These are phyloP conservation scores for Hirsutella minnesotensis DNA, from an alignment of 2,329 filamentous ascomycete species.

Conservation along the genomic window DNA sequence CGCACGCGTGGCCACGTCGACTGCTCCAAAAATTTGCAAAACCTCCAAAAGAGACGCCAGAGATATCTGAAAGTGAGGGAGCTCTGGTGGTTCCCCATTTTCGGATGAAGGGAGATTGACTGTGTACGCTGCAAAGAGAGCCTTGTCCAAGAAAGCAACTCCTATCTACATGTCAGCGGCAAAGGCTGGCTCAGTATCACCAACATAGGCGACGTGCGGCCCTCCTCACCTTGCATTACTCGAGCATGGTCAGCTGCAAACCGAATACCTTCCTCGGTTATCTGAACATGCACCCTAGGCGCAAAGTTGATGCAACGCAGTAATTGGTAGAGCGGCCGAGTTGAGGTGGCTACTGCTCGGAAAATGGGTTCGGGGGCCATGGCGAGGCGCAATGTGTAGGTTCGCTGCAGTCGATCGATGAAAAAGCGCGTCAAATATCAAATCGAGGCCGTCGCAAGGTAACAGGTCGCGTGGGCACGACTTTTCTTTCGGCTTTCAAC, in stretches of 20 bases:
- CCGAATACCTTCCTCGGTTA: conserved; percentile 73
- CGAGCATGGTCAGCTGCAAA: conserved; percentile 82
- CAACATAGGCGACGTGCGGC: conserved; percentile 5
- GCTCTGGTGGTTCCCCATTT: conserved; percentile 27
- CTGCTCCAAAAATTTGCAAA: conserved; percentile 87
- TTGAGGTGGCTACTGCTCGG: conserved; percentile 65
- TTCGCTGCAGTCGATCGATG: neutral
- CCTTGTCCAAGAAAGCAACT: conserved; percentile 70
- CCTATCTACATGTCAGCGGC: conserved; percentile 12
- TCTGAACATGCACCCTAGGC: conserved; percentile 52
- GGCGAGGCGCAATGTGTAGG: neutral
- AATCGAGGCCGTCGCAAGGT: conserved; percentile 5
- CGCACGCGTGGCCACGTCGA: conserved; percentile 50
- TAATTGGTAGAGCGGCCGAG: conserved; percentile 58
- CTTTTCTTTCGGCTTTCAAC: conserved; percentile 21
- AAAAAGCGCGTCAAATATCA: conserved; percentile 2
- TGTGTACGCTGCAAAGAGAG: conserved; percentile 76
- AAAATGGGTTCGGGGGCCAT: conserved; percentile 44
- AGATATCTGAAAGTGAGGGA: conserved; percentile 75
- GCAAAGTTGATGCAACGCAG: conserved; percentile 47
- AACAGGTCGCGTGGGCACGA: conserved; percentile 15
- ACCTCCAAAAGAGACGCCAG: conserved; percentile 83
- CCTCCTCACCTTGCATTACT: conserved; percentile 71
- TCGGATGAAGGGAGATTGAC: conserved; percentile 40
- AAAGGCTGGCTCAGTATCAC: neutral